Evolutionary conservation across 2,329 filamentous ascomycete genomes (phyloP).

Genomic region (Aureobasidium melanogenum): DNA sequence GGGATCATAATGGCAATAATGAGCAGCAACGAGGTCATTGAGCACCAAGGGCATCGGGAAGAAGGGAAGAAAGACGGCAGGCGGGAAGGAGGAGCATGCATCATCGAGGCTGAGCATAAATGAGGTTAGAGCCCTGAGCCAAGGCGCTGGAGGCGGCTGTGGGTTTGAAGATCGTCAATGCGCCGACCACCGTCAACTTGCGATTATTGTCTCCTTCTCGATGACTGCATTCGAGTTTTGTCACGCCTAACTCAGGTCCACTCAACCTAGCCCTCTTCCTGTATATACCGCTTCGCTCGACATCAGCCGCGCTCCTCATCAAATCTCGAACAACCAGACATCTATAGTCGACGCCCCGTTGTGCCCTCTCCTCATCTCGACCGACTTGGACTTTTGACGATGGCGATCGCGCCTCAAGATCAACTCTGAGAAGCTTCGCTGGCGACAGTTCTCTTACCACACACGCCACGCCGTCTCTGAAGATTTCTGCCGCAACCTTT

Average conservation of each 20-base stretch:
- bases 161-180: not conserved
- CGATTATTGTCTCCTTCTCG: not conserved
- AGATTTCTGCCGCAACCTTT: no score
- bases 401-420: conserved; percentile 1
- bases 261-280: not conserved
- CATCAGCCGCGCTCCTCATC: not conserved
- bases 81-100: no score
- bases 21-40: not conserved
- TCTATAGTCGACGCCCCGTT: not conserved
- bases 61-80: not conserved
- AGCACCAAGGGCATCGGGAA: not conserved
- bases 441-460: not conserved
- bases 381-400: conserved; percentile 2
- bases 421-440: conserved; percentile 4
- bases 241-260: not conserved
- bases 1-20: not conserved
- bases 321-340: not conserved
- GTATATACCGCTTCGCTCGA: not conserved
- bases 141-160: not conserved
- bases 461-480: not conserved
- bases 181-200: not conserved
- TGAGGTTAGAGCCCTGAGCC: conserved; percentile 1
- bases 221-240: not conserved
- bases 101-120: not conserved
- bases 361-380: not conserved